phyloP scores from a whole-genome alignment of 768 basidiomycete species.

The Tricholoma hemisulphureum region DNA sequence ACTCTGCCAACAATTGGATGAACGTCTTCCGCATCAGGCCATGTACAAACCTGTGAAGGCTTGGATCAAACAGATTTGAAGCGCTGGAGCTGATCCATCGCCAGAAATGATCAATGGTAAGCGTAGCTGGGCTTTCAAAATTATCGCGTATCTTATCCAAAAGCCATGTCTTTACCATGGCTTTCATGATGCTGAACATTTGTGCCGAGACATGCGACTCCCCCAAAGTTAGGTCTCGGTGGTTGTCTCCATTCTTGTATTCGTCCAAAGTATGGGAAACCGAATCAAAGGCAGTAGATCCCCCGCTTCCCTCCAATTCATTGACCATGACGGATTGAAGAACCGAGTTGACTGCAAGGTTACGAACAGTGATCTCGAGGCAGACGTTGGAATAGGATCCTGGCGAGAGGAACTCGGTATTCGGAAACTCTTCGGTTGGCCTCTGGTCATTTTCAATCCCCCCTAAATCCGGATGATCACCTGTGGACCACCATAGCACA shows the following conservation, averaged over 20 bases:
- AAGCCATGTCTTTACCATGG: constrained; percentile 89
- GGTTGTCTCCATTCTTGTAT: constrained; percentile 70
- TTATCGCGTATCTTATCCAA: constrained; percentile 77
- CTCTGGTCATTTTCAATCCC: constrained; percentile 87
- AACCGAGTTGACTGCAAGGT: constrained; percentile 92
- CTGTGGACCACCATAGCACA: constrained; percentile 95
- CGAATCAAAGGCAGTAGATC: constrained; percentile 91
- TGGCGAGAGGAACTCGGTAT: constrained; percentile 79
- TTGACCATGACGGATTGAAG: constrained; percentile 94
- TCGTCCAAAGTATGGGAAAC: constrained; percentile 89
- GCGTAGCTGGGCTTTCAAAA: constrained; percentile 60
- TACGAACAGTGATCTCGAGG: constrained; percentile 83
- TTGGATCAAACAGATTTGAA: constrained; percentile 88
- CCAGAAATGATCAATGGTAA: constrained; percentile 94
- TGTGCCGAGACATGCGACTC: constrained; percentile 87
- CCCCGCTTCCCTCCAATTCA: constrained; percentile 94
- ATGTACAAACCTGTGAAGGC: constrained; percentile 89
- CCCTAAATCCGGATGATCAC: constrained; percentile 87
- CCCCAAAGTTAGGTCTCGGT: constrained; percentile 78
- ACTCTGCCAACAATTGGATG: constrained; percentile 94
- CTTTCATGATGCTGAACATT: constrained; percentile 80
- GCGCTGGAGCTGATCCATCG: constrained; percentile 89
- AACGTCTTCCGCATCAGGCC: constrained; percentile 98
- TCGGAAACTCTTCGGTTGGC: constrained; percentile 72
- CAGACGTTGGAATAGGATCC: constrained; percentile 94